A percentile compares a stretch with the other conserved stretches of the same genome.
Conservation (phyloP, 2,329 filamentous ascomycete species). For the Gnomoniopsis sp. region DNA sequence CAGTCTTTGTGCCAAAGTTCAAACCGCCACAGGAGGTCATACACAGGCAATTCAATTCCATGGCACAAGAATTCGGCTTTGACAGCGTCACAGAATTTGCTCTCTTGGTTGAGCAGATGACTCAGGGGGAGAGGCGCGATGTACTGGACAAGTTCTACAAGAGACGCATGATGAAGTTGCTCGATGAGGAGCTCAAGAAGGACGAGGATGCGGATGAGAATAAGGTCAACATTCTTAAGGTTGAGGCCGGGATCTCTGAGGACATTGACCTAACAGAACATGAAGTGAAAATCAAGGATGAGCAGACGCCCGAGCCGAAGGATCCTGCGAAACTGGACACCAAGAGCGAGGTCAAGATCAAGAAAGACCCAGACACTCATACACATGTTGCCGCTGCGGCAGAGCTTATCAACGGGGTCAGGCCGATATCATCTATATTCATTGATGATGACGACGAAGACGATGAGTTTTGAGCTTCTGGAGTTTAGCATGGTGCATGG, state of each 20-base stretch:
- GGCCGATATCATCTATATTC: conserved; percentile 13
- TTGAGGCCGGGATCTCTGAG: not conserved
- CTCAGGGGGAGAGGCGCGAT: conserved; percentile 73
- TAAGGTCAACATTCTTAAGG: conserved; percentile 10
- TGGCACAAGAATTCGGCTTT: conserved; percentile 79
- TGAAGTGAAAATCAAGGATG: conserved; percentile 2
- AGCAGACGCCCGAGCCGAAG: not conserved
- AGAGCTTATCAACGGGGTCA: not conserved
- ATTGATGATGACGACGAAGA: conserved; percentile 15
- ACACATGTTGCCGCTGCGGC: not conserved
- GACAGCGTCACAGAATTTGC: conserved; percentile 78
- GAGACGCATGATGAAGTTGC: conserved; percentile 54
- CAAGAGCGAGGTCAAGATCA: not conserved
- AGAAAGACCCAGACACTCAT: not conserved
- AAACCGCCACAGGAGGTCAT: conserved; percentile 72
- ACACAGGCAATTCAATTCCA: conserved; percentile 82
- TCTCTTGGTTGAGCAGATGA: conserved; percentile 85
- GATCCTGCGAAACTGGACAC: not conserved
- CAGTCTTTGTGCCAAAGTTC: conserved; percentile 46
- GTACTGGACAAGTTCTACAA: conserved; percentile 80
- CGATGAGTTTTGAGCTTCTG: conserved; percentile 14
- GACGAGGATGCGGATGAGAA: conserved; percentile 18
- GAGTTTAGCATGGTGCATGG: not conserved
- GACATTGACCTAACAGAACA: conserved; percentile 23
- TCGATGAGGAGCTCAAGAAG: conserved; percentile 23